phyloP scores from a whole-genome alignment of 106 monocot genomes.

The Dendrobium huoshanense region DNA sequence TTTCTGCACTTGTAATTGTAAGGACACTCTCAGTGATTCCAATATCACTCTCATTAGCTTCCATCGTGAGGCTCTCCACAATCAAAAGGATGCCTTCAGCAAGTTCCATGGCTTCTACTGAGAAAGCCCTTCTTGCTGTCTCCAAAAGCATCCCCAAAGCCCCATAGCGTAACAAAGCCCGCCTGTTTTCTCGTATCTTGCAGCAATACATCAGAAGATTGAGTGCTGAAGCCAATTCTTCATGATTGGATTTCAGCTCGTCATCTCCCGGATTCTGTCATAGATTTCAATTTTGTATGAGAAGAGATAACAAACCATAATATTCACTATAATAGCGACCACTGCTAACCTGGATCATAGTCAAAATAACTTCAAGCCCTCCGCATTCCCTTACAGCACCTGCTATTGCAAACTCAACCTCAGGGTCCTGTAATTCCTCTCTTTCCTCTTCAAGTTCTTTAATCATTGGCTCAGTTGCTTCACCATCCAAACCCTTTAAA shows the following conservation, averaged over 20 bases:
- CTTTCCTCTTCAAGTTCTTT: conserved; percentile 98
- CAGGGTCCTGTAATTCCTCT: conserved; percentile 97
- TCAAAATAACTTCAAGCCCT: conserved; percentile 84
- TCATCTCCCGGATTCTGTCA: conserved; percentile 67
- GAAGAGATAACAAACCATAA: not conserved
- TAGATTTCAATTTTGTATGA: not conserved
- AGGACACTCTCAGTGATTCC: conserved; percentile 61
- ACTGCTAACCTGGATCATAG: conserved; percentile 79
- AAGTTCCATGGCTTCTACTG: conserved; percentile 89
- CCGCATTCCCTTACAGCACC: conserved; percentile 92
- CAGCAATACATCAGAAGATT: conserved; percentile 97
- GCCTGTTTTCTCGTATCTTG: conserved; percentile 87
- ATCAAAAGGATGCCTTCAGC: conserved; percentile 95
- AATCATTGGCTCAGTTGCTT: conserved; percentile 99
- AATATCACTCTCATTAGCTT: conserved; percentile 90
- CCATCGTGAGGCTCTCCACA: conserved; percentile 85
- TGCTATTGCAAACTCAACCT: conserved; percentile 95
- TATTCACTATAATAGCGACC: not conserved
- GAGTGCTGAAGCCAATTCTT: conserved; percentile 78
- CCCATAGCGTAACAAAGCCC: conserved; percentile 66
- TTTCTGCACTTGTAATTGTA: conserved; percentile 49
- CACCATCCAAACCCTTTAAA: conserved; percentile 90
- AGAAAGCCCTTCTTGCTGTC: conserved; percentile 85
- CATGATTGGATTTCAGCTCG: conserved; percentile 81
- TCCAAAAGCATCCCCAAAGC: conserved; percentile 86